Conservation (phyloP, 2,329 filamentous ascomycete genomes). For the Fusarium sp. region DNA sequence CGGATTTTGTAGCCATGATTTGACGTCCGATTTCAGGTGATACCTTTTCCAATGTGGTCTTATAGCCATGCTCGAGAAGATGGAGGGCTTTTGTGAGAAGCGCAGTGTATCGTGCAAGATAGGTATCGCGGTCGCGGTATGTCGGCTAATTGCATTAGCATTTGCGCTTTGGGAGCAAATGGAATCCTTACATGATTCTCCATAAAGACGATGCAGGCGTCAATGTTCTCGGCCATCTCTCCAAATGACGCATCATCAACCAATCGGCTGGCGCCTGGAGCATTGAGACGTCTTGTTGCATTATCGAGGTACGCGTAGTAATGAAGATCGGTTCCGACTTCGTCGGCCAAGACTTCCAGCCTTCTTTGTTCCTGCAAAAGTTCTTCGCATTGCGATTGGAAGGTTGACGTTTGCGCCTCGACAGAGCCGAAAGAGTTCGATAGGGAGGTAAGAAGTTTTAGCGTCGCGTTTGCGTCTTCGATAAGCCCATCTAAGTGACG, state of each 20-base stretch:
- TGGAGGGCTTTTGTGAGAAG: constrained; percentile 77
- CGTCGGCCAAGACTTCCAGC: constrained; percentile 81
- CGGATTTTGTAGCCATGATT: constrained; percentile 66
- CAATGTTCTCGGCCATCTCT: constrained; percentile 87
- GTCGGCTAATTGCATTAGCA: constrained; percentile 65
- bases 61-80: constrained; percentile 69
- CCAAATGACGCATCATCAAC: constrained; percentile 87
- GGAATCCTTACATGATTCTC: constrained; percentile 74
- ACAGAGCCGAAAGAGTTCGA: constrained; percentile 90
- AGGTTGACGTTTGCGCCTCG: constrained; percentile 90
- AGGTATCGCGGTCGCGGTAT: constrained; percentile 89
- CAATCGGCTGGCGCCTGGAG: constrained; percentile 86
- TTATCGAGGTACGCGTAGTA: constrained; percentile 96
- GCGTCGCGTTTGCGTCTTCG: constrained; percentile 78
- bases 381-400: constrained; percentile 91
- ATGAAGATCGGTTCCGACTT: constrained; percentile 88
- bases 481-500: constrained; percentile 85
- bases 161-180: no score
- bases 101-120: constrained; percentile 87
- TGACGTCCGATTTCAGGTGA: constrained; percentile 67
- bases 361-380: constrained; percentile 84
- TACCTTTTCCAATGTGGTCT: constrained; percentile 62
- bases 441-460: constrained; percentile 80
- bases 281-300: constrained; percentile 89
- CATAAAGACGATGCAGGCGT: constrained; percentile 95